phyloP scores from a whole-genome alignment of 169 alveolate species.

The Eimeria praecox region DNA sequence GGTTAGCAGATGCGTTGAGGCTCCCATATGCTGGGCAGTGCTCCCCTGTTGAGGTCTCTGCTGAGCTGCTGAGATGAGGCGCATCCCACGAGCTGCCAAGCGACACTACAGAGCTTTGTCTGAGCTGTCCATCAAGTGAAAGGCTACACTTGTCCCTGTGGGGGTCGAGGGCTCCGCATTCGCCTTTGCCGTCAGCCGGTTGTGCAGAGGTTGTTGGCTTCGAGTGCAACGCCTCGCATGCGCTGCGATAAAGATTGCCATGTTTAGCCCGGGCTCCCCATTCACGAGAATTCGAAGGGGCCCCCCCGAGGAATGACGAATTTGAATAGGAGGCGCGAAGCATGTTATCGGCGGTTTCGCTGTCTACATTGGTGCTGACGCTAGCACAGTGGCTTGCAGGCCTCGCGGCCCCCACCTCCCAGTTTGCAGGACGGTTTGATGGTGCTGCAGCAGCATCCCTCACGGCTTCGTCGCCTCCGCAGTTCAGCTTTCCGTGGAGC shows the following conservation, averaged over 20 bases:
- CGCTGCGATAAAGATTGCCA: not conserved
- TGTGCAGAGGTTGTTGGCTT: not conserved
- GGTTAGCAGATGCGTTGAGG: not conserved
- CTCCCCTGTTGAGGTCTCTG: not conserved
- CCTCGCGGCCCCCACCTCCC: not conserved
- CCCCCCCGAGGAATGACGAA: not conserved
- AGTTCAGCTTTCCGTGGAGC: not conserved
- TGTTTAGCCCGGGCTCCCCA: not conserved
- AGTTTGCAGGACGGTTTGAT: not conserved
- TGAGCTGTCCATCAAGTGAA: not conserved
- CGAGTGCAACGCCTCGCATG: not conserved
- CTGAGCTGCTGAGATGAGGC: not conserved
- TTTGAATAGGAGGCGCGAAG: not conserved
- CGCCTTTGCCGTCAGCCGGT: not conserved
- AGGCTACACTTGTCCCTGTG: not conserved
- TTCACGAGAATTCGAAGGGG: not conserved
- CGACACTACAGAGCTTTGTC: not conserved
- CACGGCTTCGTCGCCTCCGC: not conserved
- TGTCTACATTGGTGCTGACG: not conserved
- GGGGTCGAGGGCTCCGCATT: not conserved
- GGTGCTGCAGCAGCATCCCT: not conserved
- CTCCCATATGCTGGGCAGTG: not conserved
- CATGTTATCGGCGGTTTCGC: not conserved
- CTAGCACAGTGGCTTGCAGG: conserved; percentile 3
- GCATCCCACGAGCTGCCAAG: not conserved